Conservation (phyloP, 495 filamentous ascomycete genomes). For the Pyronema omphalodes region DNA sequence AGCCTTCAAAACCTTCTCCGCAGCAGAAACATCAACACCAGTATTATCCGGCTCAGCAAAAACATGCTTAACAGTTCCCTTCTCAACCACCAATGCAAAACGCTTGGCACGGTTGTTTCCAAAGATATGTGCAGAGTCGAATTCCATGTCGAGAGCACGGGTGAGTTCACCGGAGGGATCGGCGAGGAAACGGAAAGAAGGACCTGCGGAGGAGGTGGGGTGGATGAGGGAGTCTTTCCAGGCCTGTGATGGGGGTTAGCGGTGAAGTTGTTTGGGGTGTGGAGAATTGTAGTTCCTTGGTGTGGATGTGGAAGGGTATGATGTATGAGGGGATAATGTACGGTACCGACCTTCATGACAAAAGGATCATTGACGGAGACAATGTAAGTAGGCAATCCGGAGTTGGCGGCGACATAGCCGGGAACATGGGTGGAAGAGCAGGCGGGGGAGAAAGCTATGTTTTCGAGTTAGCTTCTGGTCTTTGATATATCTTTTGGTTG, state of each 20-base stretch:
- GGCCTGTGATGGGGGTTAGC: background rate
- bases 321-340: background rate
- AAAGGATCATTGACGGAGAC: conserved; percentile 90
- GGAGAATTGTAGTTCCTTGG: no score
- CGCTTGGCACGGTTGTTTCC: conserved; percentile 73
- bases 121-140: conserved; percentile 70
- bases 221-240: conserved; percentile 13
- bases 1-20: conserved; percentile 9
- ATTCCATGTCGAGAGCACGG: conserved; percentile 63
- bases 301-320: conserved; percentile 3
- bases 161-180: conserved; percentile 75
- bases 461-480: background rate
- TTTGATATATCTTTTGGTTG: background rate
- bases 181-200: conserved; percentile 60
- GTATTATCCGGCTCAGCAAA: conserved; percentile 89
- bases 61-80: conserved; percentile 57
- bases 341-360: conserved; percentile 42
- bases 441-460: conserved; percentile 35
- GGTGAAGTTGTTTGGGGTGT: no score
- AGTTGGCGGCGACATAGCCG: conserved; percentile 59
- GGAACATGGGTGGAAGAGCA: conserved; percentile 70
- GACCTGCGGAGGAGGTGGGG: background rate
- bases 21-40: conserved; percentile 47
- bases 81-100: conserved; percentile 62
- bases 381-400: conserved; percentile 65